Base-by-base conservation (phyloP, 2,329 filamentous ascomycete species). In the Drechslerella coelobrocha region DNA sequence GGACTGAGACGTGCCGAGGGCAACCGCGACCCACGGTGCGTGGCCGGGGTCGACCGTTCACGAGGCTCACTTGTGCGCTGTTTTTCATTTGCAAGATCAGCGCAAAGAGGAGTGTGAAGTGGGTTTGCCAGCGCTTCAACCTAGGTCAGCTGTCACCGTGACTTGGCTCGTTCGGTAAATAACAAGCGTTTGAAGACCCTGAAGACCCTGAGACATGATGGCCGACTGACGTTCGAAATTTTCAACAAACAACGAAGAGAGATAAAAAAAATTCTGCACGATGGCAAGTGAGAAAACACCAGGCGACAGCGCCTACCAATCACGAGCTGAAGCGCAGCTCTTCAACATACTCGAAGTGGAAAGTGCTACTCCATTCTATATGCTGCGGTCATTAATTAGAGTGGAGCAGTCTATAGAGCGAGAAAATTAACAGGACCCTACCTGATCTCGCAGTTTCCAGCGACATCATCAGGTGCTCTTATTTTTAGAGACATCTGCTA, bases 111-210 rank as follows among this genome's bases (percentile, higher is more conserved):
- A n/a, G n/a, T n/a, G n/a, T n/a, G n/a, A n/a, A n/a, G n/a, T n/a
- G n/a, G n/a, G n/a, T 39, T 39, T 39, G 34, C 34, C 34, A 39
- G 34, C 12, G 34, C 5, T 39, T n/a, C n/a, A n/a, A 14, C 29
- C 51, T n/a, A 54, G 57, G 65, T 69, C 65, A 69, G 65, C 56
- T 69, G 65, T 69, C 57, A 47, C 54, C 54, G 65, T 68, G 63
- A 68, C 63, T 68, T 59, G 3, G 34, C 34, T 47, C n/a, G 62
- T 31, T 68, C 63, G 63, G 63, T 50, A 61, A 68, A 55, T n/a
- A n/a, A 39, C 12, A n/a, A 39, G 34, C 3, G 34, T 39, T 5
- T n/a, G 5, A 39, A 45, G 56, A 31, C 26, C 34, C 54, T 48
- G 34, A 21, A 23, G 24, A 57, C 61, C 53, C 62, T 55, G 62